Conservation (phyloP, 2,329 filamentous ascomycete species). For the Stagonosporopsis rhizophila region DNA sequence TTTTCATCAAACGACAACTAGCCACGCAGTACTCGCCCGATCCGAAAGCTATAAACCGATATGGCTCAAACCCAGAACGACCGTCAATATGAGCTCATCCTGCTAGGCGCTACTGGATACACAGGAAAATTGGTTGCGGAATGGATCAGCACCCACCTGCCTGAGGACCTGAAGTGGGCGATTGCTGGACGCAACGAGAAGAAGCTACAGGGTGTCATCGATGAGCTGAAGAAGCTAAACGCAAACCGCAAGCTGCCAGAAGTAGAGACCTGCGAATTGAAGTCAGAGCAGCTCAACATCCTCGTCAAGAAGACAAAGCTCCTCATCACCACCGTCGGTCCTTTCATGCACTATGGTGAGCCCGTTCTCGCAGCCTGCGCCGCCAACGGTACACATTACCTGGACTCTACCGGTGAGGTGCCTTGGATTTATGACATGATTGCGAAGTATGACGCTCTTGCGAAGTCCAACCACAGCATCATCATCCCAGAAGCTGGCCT, state of each 20-base stretch:
- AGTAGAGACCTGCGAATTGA: conserved; percentile 51
- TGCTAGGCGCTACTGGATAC: conserved; percentile 78
- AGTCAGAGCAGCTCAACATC: conserved; percentile 57
- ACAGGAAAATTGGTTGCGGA: conserved; percentile 80
- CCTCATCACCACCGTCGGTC: conserved; percentile 68
- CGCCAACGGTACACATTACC: conserved; percentile 69
- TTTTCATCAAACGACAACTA: conserved; percentile 16
- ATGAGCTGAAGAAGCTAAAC: conserved; percentile 71
- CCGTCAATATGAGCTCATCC: conserved; percentile 69
- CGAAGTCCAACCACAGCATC: conserved; percentile 66
- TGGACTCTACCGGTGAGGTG: conserved; percentile 71
- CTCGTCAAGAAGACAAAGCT: conserved; percentile 64
- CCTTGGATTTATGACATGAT: conserved; percentile 70
- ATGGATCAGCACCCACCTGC: conserved; percentile 73
- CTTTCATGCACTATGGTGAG: conserved; percentile 69
- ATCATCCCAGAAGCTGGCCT: conserved; percentile 67
- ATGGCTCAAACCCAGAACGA: conserved; percentile 33
- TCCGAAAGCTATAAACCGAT: conserved; percentile 12
- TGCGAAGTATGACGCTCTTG: conserved; percentile 65
- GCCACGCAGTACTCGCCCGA: conserved; percentile 9
- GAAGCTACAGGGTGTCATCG: conserved; percentile 74
- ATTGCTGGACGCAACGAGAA: conserved; percentile 80
- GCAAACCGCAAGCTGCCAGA: conserved; percentile 68
- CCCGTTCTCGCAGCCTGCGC: conserved; percentile 71
- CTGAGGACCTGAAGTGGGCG: conserved; percentile 85